A percentile compares a stretch with the other conserved stretches of the same genome.
phyloP scores from a whole-genome alignment of 116 monocot species.

The Trichopus zeylanicus region DNA sequence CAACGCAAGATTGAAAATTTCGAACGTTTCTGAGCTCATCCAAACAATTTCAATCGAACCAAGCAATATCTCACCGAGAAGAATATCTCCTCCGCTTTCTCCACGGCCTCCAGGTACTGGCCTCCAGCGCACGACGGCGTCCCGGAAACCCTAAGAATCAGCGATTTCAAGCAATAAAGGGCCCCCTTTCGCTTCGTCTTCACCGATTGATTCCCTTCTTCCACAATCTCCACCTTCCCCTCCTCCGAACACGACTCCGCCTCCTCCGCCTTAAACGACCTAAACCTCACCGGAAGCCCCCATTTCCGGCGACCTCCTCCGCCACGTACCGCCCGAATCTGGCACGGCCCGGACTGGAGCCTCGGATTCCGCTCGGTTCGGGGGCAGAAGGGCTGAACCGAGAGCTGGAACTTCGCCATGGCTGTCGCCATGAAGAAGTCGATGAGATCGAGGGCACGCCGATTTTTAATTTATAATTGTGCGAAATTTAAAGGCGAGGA shows the following conservation, averaged over 20 bases:
- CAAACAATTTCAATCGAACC: neutral
- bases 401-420: slow-evolving; percentile 18
- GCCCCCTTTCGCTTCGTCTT: slow-evolving; percentile 48
- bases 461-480: neutral
- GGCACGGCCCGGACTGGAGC: slow-evolving; percentile 7
- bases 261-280: slow-evolving; percentile 39
- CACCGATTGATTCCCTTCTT: neutral
- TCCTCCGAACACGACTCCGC: slow-evolving; percentile 11
- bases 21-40: neutral
- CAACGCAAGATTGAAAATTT: neutral
- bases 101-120: slow-evolving; percentile 60
- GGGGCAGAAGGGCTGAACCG: slow-evolving; percentile 9
- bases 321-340: slow-evolving; percentile 7
- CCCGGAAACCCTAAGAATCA: slow-evolving; percentile 47
- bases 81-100: slow-evolving; percentile 82
- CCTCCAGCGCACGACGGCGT: slow-evolving; percentile 21
- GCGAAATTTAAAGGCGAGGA: neutral
- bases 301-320: neutral
- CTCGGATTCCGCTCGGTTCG: slow-evolving; percentile 7
- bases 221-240: too few species aligned
- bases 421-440: slow-evolving; percentile 18
- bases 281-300: slow-evolving; percentile 7
- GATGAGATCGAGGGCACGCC: neutral
- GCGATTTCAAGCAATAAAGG: slow-evolving; percentile 56
- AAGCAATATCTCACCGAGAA: slow-evolving; percentile 55